Evolutionary conservation across 805 yeast genomes (phyloP), one percentile per base, ranked within the genome.

Genomic region (Saccharomycopsis selenospora): DNA sequence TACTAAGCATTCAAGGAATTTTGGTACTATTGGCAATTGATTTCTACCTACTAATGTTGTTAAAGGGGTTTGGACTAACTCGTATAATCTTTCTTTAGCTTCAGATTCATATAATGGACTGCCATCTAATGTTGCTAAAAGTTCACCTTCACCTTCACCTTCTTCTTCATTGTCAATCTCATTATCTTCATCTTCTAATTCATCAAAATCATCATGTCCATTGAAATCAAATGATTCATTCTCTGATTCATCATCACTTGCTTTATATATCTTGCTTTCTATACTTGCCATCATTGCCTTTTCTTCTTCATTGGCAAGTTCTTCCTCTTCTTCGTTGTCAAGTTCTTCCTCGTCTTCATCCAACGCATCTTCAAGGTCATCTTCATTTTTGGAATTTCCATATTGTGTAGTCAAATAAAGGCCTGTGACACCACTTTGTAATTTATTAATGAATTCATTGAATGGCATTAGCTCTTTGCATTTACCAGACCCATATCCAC

Each of bases 341-440:
- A 18, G 40, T 3, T 43, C 54, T 10, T 51, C 55, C 13, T 52
- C 52, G 1, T 51, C 54, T 6, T 49, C 49, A 4, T 53, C 56
- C 10, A 52, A 55, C 3, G 57, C 61, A n/a, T 49, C 52, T 8
- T 54, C 58, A 3, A 57, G 62, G 13, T 54, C 61, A 14, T 54
- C 57, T 23, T 55, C 55, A 2, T 57, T 62, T 17, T 60, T 65
- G 23, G 60, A 61, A 47, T 59, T 60, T 23, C 61, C 64, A 57
- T 84, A 84, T 55, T 84, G 90, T 0, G 90, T 84, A 1, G 90
- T 84, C 59, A 83, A 65, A 55, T 84, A 83, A 49, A 74, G 69
- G 0, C 68, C 62, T 25, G 63, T 70, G 14, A 75, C 76, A 1
- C 76, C 79, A 2, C 56, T 41, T 25, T 59, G 48, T 24, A 80